Percentiles rank a stretch among this genome's conserved stretches.
These are phyloP conservation scores for Candida ulmi DNA, from an alignment of 805 yeast species.

Conservation along the genomic window DNA sequence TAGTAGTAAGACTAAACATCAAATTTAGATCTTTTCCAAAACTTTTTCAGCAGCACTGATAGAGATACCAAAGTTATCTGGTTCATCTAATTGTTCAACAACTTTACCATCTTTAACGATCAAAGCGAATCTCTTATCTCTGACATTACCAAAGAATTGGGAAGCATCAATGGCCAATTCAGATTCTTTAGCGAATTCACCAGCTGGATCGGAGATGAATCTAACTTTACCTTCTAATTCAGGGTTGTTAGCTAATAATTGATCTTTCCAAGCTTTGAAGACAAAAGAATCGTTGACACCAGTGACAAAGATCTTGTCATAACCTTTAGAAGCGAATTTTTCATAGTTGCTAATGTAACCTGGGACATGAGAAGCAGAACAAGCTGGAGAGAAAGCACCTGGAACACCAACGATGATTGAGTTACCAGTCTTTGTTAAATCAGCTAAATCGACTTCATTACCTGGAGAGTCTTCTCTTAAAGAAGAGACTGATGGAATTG, in stretches of 20 bases:
- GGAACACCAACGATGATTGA: constrained; percentile 57
- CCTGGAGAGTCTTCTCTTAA: constrained; percentile 61
- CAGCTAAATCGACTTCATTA: constrained; percentile 50
- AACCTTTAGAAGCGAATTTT: constrained; percentile 62
- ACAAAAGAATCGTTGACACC: constrained; percentile 88
- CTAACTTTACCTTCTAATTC: constrained; percentile 30
- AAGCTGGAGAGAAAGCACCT: constrained; percentile 80
- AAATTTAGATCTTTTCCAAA: constrained; percentile 15
- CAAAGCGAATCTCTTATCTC: constrained; percentile 73
- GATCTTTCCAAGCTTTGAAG: constrained; percentile 70
- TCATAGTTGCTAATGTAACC: constrained; percentile 53
- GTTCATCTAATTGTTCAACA: constrained; percentile 62
- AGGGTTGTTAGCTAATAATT: constrained; percentile 18
- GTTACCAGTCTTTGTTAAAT: constrained; percentile 40
- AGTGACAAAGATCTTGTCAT: constrained; percentile 52
- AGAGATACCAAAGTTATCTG: constrained; percentile 70
- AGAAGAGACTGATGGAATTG: constrained; percentile 52
- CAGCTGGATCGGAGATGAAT: constrained; percentile 77
- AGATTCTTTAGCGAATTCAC: constrained; percentile 59
- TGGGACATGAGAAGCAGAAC: constrained; percentile 68
- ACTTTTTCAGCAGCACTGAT: constrained; percentile 37
- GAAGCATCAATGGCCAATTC: constrained; percentile 73
- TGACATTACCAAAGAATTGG: constrained; percentile 65
- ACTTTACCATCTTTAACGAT: constrained; percentile 74
- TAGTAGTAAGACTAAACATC: too few species aligned